Evolutionary conservation across 1,139 yeast species (phyloP).

Genomic region (Candida tetrigidarum): DNA sequence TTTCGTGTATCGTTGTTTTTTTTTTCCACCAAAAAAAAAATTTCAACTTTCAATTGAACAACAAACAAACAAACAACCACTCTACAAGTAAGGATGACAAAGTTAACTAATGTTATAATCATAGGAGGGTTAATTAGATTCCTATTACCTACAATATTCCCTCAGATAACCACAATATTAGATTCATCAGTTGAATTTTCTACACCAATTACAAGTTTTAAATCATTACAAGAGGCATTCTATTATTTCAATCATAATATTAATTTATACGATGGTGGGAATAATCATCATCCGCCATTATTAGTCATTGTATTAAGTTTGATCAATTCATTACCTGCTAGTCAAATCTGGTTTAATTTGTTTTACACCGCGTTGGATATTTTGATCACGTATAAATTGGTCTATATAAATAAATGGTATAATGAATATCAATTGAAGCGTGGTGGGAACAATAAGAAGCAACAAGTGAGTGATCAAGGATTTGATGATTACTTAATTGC

Average conservation of each 20-base stretch:
- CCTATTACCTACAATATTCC: slow-evolving; percentile 37
- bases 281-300: slow-evolving; percentile 85
- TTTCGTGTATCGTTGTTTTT: slow-evolving; percentile 7
- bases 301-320: slow-evolving; percentile 54
- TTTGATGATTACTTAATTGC: slow-evolving; percentile 53
- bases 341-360: slow-evolving; percentile 27
- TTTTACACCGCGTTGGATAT: slow-evolving; percentile 48
- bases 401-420: slow-evolving; percentile 46
- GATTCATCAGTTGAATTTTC: slow-evolving; percentile 65
- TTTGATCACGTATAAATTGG: slow-evolving; percentile 43
- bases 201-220: slow-evolving; percentile 76
- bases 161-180: slow-evolving; percentile 31
- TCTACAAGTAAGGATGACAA: slow-evolving; percentile 28
- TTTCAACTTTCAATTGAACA: background rate
- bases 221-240: slow-evolving; percentile 76
- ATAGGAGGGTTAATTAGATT: slow-evolving; percentile 38
- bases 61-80: background rate
- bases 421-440: slow-evolving; percentile 31
- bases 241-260: slow-evolving; percentile 63
- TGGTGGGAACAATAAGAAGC: slow-evolving; percentile 18
- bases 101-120: slow-evolving; percentile 27
- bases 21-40: slow-evolving; percentile 5
- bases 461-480: no score
- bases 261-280: slow-evolving; percentile 81
- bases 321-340: slow-evolving; percentile 33